Evolutionary conservation across 164 flowering plant genomes (phyloP).

Genomic region (Taxillus chinensis): DNA sequence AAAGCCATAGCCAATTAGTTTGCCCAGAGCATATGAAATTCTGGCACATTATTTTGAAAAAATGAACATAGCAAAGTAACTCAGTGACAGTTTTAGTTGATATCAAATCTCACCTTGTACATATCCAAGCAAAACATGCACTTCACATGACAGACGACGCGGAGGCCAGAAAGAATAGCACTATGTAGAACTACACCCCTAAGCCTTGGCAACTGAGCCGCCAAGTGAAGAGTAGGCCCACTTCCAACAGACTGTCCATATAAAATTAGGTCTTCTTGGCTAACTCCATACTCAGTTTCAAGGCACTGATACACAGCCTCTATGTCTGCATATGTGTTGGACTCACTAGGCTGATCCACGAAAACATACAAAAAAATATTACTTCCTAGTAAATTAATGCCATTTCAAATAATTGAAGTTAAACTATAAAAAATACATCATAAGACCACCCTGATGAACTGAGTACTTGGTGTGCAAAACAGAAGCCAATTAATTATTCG

Average conservation of each 20-base stretch:
- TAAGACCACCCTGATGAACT: no score
- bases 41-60: no score
- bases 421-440: background rate
- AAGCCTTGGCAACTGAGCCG: conserved; percentile 81
- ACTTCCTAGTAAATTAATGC: background rate
- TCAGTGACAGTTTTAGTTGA: no score
- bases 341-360: conserved; percentile 78
- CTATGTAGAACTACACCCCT: conserved; percentile 95
- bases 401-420: no score
- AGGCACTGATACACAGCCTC: conserved; percentile 94
- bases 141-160: conserved; percentile 82
- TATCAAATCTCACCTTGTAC: conserved; percentile 45
- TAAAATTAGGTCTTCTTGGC: conserved; percentile 80
- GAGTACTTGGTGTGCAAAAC: no score
- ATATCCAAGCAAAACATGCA: conserved; percentile 72
- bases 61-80: no score
- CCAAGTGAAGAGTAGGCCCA: conserved; percentile 95
- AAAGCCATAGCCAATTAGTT: no score
- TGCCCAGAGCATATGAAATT: no score
- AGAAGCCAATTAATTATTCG: no score
- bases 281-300: conserved; percentile 75
- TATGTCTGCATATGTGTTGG: conserved; percentile 92
- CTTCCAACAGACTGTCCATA: conserved; percentile 99
- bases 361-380: conserved; percentile 7
- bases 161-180: conserved; percentile 94